Conservation (phyloP, 495 filamentous ascomycete species). For the Aspergillus haitiensis region DNA sequence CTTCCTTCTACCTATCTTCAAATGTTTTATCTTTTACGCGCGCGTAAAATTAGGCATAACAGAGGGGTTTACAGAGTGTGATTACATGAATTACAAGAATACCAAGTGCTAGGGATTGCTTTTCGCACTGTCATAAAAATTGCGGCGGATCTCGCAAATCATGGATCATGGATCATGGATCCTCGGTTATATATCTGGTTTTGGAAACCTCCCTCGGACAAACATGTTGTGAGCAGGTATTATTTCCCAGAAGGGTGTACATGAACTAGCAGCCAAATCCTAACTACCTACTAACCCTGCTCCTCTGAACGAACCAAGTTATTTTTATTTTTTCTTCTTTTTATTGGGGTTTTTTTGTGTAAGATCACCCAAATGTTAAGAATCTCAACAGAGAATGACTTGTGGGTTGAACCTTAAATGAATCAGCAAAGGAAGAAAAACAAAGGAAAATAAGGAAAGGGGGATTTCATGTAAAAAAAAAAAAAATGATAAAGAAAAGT, state of each 20-base stretch:
- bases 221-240: not conserved
- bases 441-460: no score
- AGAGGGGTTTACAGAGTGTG: no score
- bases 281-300: no score
- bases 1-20: constrained; percentile 6
- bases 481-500: no score
- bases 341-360: no score
- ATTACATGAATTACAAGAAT: not conserved
- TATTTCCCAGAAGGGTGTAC: not conserved
- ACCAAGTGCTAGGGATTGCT: not conserved
- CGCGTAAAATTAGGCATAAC: not conserved
- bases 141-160: not conserved
- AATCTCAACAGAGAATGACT: no score
- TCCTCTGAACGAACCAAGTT: no score
- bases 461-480: no score
- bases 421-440: no score
- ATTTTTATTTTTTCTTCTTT: no score
- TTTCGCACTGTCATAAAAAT: not conserved
- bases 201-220: constrained; percentile 26
- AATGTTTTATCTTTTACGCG: constrained; percentile 4
- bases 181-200: constrained; percentile 35
- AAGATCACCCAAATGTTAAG: no score
- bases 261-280: not conserved
- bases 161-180: not conserved
- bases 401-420: no score